Evolutionary conservation across 2,329 filamentous ascomycete species (phyloP), one percentile per base, ranked within the genome.

Genomic region (Aspergillus caelatus): DNA sequence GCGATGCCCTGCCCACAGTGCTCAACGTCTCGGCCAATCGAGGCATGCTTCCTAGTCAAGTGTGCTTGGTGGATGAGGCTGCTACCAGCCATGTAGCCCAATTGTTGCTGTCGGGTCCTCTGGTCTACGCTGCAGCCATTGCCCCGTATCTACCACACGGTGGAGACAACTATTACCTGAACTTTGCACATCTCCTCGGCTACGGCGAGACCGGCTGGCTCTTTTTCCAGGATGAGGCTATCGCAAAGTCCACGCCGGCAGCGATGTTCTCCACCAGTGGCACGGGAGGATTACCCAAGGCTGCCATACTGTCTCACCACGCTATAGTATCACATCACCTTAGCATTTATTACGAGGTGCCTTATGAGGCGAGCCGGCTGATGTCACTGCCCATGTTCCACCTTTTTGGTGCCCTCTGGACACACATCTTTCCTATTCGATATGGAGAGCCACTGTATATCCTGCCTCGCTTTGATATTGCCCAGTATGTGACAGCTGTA

Each of bases 251-350:
- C 68, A 89, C 82, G 9, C 80, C 76, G 23, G 86, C 78, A 28
- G 84, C 74, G 71, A 81, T 80, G 74, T 80, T 78, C 62, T 86
- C 85, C 69, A 87, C 83, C 64, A 85, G 82, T 53, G 87, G 87
- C 1, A 89, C 87, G 0, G 88, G 86, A 0, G 86, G 86, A 1
- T 72, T 88, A 4, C 86, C 87, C 7, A 89, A 89, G 71, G 85
- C 85, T 0, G 85, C 86, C 6, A 79, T 84, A 67, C 74, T 88
- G 58, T 84, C 85, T 0, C 88, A 90, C 71, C 78, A 82, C 66
- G 87, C 88, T 53, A 80, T 88, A 50, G 78, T 86, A 23, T 83
- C 86, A 1, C 83, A 87, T 71, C 79, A 62, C 67, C 75, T 62
- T 72, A 79, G 48, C 74, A 82, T 70, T 74, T 77, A 71, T 68